phyloP scores from a whole-genome alignment of 345 rosid species.

The Rhizophora mangle region DNA sequence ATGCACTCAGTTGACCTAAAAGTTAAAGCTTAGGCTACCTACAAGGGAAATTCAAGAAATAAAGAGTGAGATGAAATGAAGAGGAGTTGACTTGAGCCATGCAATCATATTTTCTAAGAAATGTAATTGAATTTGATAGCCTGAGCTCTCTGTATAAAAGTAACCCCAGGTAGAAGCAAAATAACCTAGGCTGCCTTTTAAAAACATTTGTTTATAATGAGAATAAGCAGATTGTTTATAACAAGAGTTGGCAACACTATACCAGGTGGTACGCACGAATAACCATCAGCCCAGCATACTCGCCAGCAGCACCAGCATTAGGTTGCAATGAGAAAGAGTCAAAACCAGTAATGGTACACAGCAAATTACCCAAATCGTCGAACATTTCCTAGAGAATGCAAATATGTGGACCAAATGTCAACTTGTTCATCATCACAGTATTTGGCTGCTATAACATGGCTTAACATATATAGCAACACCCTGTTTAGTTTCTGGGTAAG shows the following conservation, averaged over 20 bases:
- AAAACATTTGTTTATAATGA: background rate
- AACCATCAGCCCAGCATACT: slow-evolving; percentile 98
- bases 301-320: slow-evolving; percentile 98
- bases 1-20: background rate
- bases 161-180: background rate
- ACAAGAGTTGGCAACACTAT: slow-evolving; percentile 14
- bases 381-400: slow-evolving; percentile 82
- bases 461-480: background rate
- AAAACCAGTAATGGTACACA: slow-evolving; percentile 92
- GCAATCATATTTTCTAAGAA: background rate
- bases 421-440: slow-evolving; percentile 8
- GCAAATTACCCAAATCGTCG: slow-evolving; percentile 66
- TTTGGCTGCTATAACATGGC: background rate
- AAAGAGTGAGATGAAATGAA: background rate
- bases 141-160: background rate
- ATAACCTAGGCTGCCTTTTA: no score
- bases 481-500: background rate
- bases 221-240: background rate
- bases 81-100: background rate
- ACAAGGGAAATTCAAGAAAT: background rate
- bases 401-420: slow-evolving; percentile 13
- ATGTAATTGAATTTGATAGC: background rate
- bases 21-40: no score
- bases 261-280: slow-evolving; percentile 96
- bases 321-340: slow-evolving; percentile 99